Evolutionary conservation across 2,329 filamentous ascomycete genomes (phyloP).

Genomic region (Fusarium euwallaceae): DNA sequence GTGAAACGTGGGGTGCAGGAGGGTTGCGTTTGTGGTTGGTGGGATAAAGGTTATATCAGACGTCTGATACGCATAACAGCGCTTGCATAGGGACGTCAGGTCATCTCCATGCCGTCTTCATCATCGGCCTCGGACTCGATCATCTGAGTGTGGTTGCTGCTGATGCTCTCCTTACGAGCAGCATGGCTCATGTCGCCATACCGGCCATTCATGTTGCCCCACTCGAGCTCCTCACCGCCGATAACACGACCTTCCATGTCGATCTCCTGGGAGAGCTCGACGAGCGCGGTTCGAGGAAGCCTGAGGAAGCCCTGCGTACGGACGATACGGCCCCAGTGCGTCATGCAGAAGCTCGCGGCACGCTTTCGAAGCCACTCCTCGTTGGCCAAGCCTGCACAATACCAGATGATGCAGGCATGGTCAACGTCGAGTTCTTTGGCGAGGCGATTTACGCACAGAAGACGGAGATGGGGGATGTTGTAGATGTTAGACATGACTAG

Average conservation of each 20-base stretch:
- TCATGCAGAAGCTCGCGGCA: constrained; percentile 88
- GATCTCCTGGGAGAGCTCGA: constrained; percentile 93
- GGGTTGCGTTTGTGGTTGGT: background rate
- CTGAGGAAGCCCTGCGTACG: constrained; percentile 88
- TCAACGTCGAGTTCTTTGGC: constrained; percentile 93
- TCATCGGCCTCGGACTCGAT: constrained; percentile 71
- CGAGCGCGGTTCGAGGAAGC: constrained; percentile 81
- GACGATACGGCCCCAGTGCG: constrained; percentile 94
- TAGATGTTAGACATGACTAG: constrained; percentile 99
- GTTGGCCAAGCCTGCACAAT: constrained; percentile 88
- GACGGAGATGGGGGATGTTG: constrained; percentile 91
- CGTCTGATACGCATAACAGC: background rate
- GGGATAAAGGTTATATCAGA: background rate
- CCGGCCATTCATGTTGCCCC: constrained; percentile 61
- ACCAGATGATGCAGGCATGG: constrained; percentile 96
- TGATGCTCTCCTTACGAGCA: constrained; percentile 70
- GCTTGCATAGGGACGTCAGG: constrained; percentile 41
- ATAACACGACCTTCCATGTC: constrained; percentile 93
- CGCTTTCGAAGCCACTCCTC: constrained; percentile 95
- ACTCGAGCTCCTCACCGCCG: constrained; percentile 84
- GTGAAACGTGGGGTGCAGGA: constrained; percentile 1
- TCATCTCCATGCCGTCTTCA: constrained; percentile 74
- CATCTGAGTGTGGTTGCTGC: constrained; percentile 70
- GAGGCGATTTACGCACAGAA: constrained; percentile 91
- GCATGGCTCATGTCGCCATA: constrained; percentile 57